phyloP scores from a whole-genome alignment of 2,329 filamentous ascomycete species.

The Fusarium staphyleae region DNA sequence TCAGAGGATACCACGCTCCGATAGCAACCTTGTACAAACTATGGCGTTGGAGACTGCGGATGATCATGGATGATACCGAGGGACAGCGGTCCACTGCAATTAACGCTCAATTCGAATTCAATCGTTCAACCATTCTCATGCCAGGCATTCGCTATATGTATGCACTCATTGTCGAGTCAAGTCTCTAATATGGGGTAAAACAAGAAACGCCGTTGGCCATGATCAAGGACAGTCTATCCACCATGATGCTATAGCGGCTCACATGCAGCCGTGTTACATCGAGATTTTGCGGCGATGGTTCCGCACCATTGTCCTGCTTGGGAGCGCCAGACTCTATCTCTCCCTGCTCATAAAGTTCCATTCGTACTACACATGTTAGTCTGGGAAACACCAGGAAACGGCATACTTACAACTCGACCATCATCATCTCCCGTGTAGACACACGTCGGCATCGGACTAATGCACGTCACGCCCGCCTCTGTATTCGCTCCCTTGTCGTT shows the following conservation, averaged over 20 bases:
- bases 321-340: conserved; percentile 54
- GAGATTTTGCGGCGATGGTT: conserved; percentile 21
- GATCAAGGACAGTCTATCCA: conserved; percentile 18
- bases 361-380: conserved; percentile 58
- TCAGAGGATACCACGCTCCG: conserved; percentile 12
- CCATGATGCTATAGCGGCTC: background rate
- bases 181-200: conserved; percentile 23
- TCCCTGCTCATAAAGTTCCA: conserved; percentile 68
- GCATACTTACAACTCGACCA: conserved; percentile 76
- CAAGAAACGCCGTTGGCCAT: conserved; percentile 26
- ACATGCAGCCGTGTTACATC: conserved; percentile 11
- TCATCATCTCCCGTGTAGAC: conserved; percentile 96
- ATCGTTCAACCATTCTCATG: background rate
- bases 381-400: background rate
- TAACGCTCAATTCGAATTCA: conserved; percentile 41
- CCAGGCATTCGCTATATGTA: conserved; percentile 19
- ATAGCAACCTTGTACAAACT: conserved; percentile 39
- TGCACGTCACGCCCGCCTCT: conserved; percentile 80
- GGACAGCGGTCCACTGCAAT: conserved; percentile 37
- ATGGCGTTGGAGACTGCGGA: conserved; percentile 34
- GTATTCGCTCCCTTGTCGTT: conserved; percentile 65
- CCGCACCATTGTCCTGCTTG: conserved; percentile 28
- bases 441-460: conserved; percentile 80
- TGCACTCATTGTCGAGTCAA: conserved; percentile 23
- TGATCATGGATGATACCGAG: conserved; percentile 29